Conservation (phyloP, 1,139 yeast species). For the Yamadazyma triangularis region DNA sequence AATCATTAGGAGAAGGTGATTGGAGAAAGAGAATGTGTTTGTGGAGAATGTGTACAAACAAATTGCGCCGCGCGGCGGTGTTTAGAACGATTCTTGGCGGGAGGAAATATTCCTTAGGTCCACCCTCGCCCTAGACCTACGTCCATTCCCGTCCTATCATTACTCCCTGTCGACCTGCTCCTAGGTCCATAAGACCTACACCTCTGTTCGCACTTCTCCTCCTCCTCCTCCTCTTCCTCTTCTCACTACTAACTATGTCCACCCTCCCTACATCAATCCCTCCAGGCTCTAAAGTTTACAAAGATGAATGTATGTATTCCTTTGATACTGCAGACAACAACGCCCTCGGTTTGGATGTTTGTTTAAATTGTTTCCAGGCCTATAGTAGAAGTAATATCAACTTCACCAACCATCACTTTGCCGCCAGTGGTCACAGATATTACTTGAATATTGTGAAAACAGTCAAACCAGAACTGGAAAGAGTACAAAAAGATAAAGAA, state of each 20-base stretch:
- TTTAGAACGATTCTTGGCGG: too few relatives aligned
- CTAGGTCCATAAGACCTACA: too few relatives aligned
- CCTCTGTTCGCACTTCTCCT: too few relatives aligned
- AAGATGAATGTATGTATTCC: conserved; percentile 81
- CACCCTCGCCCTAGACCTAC: too few relatives aligned
- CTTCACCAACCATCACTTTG: conserved; percentile 53
- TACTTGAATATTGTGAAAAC: conserved; percentile 54
- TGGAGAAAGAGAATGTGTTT: too few relatives aligned
- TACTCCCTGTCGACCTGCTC: too few relatives aligned
- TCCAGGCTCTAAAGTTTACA: conserved; percentile 37
- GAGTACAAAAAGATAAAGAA: conserved; percentile 14
- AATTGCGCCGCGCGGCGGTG: too few relatives aligned
- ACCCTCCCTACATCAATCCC: conserved; percentile 4
- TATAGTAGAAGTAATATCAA: conserved; percentile 51
- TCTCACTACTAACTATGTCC: too few relatives aligned
- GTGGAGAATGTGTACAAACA: too few relatives aligned
- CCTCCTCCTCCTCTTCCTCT: too few relatives aligned
- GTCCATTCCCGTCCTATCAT: background rate
- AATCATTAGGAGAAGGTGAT: too few relatives aligned
- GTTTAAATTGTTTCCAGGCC: conserved; percentile 62
- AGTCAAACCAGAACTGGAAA: conserved; percentile 34
- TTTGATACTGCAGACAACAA: conserved; percentile 69
- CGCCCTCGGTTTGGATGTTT: conserved; percentile 63
- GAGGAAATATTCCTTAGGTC: too few relatives aligned
- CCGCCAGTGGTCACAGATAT: conserved; percentile 47